Evolutionary conservation across 1,139 yeast genomes (phyloP).

Genomic region (Pichia sp.): DNA sequence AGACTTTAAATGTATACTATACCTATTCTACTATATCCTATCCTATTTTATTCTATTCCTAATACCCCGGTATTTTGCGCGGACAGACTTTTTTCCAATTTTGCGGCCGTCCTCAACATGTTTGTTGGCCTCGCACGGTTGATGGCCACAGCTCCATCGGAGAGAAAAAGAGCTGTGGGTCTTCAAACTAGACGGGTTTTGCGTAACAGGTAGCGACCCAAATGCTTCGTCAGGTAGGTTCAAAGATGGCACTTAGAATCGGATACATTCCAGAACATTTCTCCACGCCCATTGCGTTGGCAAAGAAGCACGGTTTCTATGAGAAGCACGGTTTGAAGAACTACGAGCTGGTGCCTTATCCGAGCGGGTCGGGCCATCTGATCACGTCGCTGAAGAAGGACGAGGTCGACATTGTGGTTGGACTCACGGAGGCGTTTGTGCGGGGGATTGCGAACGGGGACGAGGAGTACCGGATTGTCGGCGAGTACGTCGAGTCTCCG

Average conservation of each 20-base stretch:
- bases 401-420: constrained; percentile 74
- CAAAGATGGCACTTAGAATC: constrained; percentile 40
- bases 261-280: constrained; percentile 93
- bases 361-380: constrained; percentile 86
- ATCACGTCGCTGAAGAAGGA: constrained; percentile 64
- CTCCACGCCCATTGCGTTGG: constrained; percentile 79
- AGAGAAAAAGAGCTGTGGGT: too few species aligned
- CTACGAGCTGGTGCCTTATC: constrained; percentile 66
- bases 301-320: constrained; percentile 57
- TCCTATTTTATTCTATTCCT: too few species aligned
- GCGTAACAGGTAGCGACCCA: too few species aligned
- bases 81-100: too few species aligned
- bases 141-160: too few species aligned
- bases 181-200: too few species aligned
- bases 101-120: too few species aligned
- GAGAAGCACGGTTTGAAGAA: constrained; percentile 38
- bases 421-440: constrained; percentile 86
- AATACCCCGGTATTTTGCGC: too few species aligned
- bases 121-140: too few species aligned
- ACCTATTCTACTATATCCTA: too few species aligned
- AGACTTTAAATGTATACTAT: neutral
- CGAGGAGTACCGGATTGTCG: constrained; percentile 58
- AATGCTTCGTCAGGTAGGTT: constrained; percentile 6
- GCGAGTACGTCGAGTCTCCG: constrained; percentile 82
- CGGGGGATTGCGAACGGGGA: constrained; percentile 66